Evolutionary conservation across 2,329 filamentous ascomycete species (phyloP).

Genomic region (Xylaria sp.): DNA sequence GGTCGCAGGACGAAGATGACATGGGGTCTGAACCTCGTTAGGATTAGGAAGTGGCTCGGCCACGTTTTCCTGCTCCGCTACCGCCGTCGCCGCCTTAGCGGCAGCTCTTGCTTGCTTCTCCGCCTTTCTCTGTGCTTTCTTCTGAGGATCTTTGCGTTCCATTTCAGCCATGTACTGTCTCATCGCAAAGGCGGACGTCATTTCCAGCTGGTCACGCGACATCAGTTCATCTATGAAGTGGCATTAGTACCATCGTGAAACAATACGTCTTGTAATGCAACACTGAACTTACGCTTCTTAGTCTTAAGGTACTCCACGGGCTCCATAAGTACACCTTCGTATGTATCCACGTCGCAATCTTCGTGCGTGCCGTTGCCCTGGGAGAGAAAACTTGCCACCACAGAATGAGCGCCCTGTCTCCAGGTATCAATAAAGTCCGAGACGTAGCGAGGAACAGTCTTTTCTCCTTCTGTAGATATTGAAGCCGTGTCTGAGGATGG

Average conservation of each 20-base stretch:
- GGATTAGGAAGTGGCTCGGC: not conserved
- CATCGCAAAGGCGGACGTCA: not conserved
- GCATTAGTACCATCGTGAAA: not conserved
- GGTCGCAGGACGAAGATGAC: conserved; percentile 50
- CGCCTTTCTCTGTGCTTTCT: not conserved
- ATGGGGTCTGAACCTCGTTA: conserved; percentile 33
- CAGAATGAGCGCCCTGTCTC: conserved; percentile 16
- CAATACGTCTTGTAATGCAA: not conserved
- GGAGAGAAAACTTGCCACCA: conserved; percentile 39
- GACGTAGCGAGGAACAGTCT: not conserved
- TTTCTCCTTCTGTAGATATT: not conserved
- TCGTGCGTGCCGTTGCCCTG: conserved; percentile 41
- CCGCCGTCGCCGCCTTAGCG: not conserved
- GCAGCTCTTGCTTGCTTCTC: not conserved
- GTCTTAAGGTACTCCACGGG: conserved; percentile 44
- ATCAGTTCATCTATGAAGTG: not conserved
- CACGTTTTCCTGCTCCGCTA: not conserved
- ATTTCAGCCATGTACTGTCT: not conserved
- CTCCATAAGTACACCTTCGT: conserved; percentile 43
- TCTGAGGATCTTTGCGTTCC: not conserved
- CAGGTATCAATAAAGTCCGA: conserved; percentile 29
- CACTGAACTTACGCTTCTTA: conserved; percentile 22
- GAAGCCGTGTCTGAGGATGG: conserved; percentile 1
- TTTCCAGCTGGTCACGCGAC: conserved; percentile 1
- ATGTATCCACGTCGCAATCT: conserved; percentile 46